phyloP scores from a whole-genome alignment of 768 basidiomycete species.

The Leccinellum luteum region DNA sequence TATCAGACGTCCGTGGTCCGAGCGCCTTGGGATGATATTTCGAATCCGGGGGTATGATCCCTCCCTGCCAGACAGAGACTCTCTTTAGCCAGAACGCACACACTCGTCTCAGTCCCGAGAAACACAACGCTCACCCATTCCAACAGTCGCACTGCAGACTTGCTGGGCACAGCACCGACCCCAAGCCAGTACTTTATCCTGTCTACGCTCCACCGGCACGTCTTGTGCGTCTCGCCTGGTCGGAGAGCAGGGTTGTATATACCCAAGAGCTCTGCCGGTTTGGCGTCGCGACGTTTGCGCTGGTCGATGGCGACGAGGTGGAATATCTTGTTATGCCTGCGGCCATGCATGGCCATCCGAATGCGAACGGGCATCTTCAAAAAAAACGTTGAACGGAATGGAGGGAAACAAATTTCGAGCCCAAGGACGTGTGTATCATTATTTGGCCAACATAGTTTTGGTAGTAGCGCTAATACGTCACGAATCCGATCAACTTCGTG shows the following conservation, averaged over 20 bases:
- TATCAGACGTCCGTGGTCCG: conserved; percentile 14
- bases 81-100: conserved; percentile 3
- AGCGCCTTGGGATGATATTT: conserved; percentile 48
- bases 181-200: conserved; percentile 89
- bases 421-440: conserved; percentile 23
- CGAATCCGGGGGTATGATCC: conserved; percentile 56
- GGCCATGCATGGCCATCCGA: conserved; percentile 81
- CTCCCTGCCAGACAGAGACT: conserved; percentile 44
- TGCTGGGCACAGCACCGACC: conserved; percentile 80
- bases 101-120: not conserved
- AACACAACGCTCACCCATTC: conserved; percentile 53
- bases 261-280: conserved; percentile 85
- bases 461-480: not conserved
- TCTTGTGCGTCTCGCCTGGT: conserved; percentile 56
- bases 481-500: conserved; percentile 55
- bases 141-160: conserved; percentile 72
- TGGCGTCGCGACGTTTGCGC: conserved; percentile 70
- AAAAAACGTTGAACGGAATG: not conserved
- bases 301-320: conserved; percentile 84
- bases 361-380: conserved; percentile 76
- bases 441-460: conserved; percentile 22
- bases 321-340: conserved; percentile 69
- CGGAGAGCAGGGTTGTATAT: conserved; percentile 72
- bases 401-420: not conserved
- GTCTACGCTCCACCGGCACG: conserved; percentile 86